Evolutionary conservation across 2,329 filamentous ascomycete genomes (phyloP), one percentile per base, ranked within the genome.

Genomic region (Colletotrichum plurivorum): DNA sequence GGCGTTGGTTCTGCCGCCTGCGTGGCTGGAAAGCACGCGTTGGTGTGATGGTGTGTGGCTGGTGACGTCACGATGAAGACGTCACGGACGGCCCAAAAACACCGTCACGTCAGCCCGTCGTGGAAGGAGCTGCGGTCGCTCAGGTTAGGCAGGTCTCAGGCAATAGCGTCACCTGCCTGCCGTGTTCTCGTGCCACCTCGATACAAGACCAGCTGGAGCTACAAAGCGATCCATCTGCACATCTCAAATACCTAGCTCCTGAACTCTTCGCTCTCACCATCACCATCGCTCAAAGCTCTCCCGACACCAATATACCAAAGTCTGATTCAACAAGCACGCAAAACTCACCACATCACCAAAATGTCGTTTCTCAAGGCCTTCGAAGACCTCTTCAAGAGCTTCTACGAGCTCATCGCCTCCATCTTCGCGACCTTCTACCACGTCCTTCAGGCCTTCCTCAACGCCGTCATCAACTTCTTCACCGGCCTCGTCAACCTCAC

Each of bases 341-440:
- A 16, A 2, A n/a, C 4, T n/a, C 16, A 15, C 8, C 45, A 31
- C 3, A 31, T 12, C 41, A 18, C 54, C 70, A 78, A 60, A 62
- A 80, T 81, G 79, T 74, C 79, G 51, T 67, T 83, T 74, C 76
- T 76, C 22, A 72, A 74, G 52, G 82, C 81, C 36, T 70, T 83
- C 59, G 73, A 73, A 52, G 78, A 81, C 71, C 75, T 83, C 56
- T 73, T 83, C 74, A 80, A 78, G 72, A 82, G 80, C 74, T 75
- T 83, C 73, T 82, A 79, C 68, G 81, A 83, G 75, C 79, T 84
- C 36, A 67, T 83, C 46, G 73, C 78, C 41, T 82, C 81, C 5
- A 67, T 84, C 56, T 71, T 83, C 31, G 72, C 73, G 41, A 76
- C 80, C n/a, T 57, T 78, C 51, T 78, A 78, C 71, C 56, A 76